Conservation (phyloP, 768 basidiomycete genomes). For the Glaciozyma antarctica region DNA sequence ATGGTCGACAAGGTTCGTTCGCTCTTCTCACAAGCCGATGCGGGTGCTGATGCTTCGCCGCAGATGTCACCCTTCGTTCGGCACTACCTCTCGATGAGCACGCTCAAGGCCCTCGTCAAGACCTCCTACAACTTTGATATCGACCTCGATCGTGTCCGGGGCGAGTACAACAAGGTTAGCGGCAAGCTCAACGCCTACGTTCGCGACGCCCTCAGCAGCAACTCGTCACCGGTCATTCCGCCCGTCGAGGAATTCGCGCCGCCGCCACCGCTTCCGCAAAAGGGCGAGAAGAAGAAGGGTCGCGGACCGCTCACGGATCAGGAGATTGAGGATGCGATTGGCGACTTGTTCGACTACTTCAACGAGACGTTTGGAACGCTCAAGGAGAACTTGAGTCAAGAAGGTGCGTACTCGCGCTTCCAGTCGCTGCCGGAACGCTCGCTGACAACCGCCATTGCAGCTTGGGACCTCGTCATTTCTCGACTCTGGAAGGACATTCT, state of each 20-base stretch:
- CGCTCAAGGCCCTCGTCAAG: conserved; percentile 31
- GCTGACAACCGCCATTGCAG: conserved; percentile 1
- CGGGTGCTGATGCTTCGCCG: neutral
- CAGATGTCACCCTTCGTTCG: conserved; percentile 90
- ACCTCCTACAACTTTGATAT: conserved; percentile 44
- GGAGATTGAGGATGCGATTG: conserved; percentile 86
- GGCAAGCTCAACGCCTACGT: conserved; percentile 46
- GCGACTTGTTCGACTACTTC: conserved; percentile 89
- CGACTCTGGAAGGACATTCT: conserved; percentile 95
- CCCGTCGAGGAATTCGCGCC: conserved; percentile 45
- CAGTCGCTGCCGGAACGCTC: fast-evolving
- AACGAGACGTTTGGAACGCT: conserved; percentile 85
- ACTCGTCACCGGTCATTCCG: conserved; percentile 11
- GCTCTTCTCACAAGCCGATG: neutral
- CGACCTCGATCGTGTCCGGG: conserved; percentile 65
- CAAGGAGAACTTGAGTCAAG: conserved; percentile 73
- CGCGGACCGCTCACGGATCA: conserved; percentile 59
- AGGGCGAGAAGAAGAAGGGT: conserved; percentile 40
- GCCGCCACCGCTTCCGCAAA: conserved; percentile 60
- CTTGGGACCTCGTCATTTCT: conserved; percentile 68
- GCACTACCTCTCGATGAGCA: conserved; percentile 28
- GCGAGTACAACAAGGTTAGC: conserved; percentile 64
- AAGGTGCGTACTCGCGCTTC: conserved; percentile 48
- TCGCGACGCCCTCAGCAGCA: conserved; percentile 21
- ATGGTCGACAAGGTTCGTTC: conserved; percentile 85